Conservation (phyloP, 2,329 filamentous ascomycete genomes). For the Emergomyces orientalis region DNA sequence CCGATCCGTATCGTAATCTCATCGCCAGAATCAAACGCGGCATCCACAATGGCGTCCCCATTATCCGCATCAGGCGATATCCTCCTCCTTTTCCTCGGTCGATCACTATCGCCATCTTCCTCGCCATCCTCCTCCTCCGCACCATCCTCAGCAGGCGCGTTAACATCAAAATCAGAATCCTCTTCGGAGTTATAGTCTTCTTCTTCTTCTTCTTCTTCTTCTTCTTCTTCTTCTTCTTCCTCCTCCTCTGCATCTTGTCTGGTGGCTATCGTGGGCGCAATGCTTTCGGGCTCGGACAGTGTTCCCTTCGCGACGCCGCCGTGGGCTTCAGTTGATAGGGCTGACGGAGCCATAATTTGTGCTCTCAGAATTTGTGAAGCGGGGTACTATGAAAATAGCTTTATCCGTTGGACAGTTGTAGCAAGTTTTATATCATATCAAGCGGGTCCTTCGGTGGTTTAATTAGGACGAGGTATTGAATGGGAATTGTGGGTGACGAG, state of each 20-base stretch:
- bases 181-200: constrained; percentile 36
- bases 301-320: background rate
- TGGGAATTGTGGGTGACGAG: background rate
- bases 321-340: background rate
- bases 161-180: constrained; percentile 38
- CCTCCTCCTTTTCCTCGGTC: constrained; percentile 33
- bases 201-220: constrained; percentile 17
- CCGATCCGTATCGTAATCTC: constrained; percentile 47
- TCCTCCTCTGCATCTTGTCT: background rate
- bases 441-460: background rate
- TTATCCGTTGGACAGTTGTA: background rate
- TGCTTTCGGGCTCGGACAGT: background rate
- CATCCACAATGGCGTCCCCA: constrained; percentile 19
- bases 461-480: background rate
- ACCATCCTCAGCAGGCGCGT: constrained; percentile 24
- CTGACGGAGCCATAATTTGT: background rate
- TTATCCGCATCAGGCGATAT: constrained; percentile 19
- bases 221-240: background rate
- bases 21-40: constrained; percentile 47
- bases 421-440: background rate
- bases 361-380: background rate
- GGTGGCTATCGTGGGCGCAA: background rate
- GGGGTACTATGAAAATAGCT: background rate
- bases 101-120: constrained; percentile 23
- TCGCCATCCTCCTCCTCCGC: constrained; percentile 17